Evolutionary conservation across 2,329 filamentous ascomycete genomes (phyloP).

Genomic region (Orbilia blumenaviensis): DNA sequence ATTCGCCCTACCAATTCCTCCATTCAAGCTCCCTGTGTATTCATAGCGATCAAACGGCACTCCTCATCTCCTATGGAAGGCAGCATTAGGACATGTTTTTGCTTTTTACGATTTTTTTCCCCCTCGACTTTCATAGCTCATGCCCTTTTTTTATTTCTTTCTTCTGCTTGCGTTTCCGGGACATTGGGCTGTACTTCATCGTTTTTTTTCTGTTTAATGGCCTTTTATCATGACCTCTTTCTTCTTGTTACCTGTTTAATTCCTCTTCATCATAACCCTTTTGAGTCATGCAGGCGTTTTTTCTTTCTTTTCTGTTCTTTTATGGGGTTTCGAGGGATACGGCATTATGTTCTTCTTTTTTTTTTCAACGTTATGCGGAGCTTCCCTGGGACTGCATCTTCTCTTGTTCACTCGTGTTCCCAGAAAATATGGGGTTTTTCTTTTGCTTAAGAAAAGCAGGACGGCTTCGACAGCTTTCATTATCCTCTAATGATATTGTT

Average conservation of each 20-base stretch:
- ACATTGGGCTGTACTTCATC: slow-evolving; percentile 15
- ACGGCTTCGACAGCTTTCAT: background rate
- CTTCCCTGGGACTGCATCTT: slow-evolving; percentile 21
- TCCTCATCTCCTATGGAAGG: background rate
- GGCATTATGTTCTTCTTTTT: slow-evolving; percentile 32
- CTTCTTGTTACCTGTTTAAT: background rate
- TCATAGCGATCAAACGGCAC: too few relatives aligned
- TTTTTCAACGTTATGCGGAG: too few relatives aligned
- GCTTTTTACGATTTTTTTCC: slow-evolving; percentile 38
- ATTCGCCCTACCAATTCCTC: background rate
- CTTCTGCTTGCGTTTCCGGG: slow-evolving; percentile 25
- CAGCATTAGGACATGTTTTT: slow-evolving; percentile 23
- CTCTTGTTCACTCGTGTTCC: slow-evolving; percentile 1
- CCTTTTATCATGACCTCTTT: slow-evolving; percentile 11
- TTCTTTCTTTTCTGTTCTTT: slow-evolving; percentile 19
- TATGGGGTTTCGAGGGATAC: slow-evolving; percentile 21
- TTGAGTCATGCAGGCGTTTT: slow-evolving; percentile 42
- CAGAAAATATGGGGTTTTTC: background rate
- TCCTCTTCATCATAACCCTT: slow-evolving; percentile 1
- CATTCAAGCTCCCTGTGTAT: too few relatives aligned
- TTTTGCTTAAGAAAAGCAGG: slow-evolving; percentile 7
- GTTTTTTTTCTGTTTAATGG: slow-evolving; percentile 21
- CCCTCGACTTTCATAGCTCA: slow-evolving; percentile 5
- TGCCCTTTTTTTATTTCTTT: background rate
- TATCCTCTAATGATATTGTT: background rate